Conservation (phyloP, 805 yeast genomes). For the Monosporozyma siamensis region DNA sequence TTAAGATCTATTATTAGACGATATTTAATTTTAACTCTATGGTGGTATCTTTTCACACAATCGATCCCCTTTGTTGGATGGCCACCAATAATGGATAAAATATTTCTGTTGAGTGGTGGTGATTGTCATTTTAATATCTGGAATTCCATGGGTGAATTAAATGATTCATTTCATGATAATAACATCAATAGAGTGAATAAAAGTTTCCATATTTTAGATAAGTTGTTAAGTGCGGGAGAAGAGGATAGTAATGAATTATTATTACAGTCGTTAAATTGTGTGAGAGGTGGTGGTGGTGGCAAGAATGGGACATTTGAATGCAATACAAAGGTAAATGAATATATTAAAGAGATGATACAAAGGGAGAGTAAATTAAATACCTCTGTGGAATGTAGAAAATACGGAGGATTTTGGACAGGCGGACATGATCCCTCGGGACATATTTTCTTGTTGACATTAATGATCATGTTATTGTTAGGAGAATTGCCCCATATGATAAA, state of each 20-base stretch:
- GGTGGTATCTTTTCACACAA: constrained; percentile 87
- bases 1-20: constrained; percentile 17
- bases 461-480: constrained; percentile 45
- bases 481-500: constrained; percentile 33
- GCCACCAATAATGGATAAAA: constrained; percentile 77
- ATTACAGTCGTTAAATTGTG: neutral
- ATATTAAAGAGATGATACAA: neutral
- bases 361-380: neutral
- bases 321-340: neutral
- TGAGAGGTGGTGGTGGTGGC: neutral
- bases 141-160: constrained; percentile 5
- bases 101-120: constrained; percentile 80
- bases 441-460: constrained; percentile 51
- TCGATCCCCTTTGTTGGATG: constrained; percentile 39
- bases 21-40: constrained; percentile 48
- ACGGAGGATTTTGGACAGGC: constrained; percentile 65
- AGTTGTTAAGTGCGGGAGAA: constrained; percentile 5
- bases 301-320: too few species aligned
- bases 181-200: constrained; percentile 6
- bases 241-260: neutral
- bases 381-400: constrained; percentile 38
- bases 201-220: constrained; percentile 9
- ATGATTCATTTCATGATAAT: constrained; percentile 10
- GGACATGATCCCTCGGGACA: constrained; percentile 98
- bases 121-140: constrained; percentile 37